phyloP scores from a whole-genome alignment of 805 yeast species.

The Hanseniaspora singularis region DNA sequence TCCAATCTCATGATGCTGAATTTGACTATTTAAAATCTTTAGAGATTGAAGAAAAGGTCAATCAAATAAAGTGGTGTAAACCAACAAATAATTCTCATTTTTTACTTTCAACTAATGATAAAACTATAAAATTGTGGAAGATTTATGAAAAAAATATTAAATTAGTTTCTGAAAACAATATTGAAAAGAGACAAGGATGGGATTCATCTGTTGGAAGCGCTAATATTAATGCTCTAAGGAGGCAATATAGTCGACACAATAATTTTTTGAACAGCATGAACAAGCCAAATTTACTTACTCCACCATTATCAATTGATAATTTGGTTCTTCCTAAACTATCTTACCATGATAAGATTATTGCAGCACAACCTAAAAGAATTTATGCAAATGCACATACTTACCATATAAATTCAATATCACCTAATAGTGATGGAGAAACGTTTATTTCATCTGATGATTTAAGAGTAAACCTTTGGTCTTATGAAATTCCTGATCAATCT shows the following conservation, averaged over 20 bases:
- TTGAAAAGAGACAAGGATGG: slow-evolving; percentile 35
- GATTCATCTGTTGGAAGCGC: slow-evolving; percentile 7
- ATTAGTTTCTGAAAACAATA: slow-evolving; percentile 83
- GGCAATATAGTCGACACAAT: slow-evolving; percentile 6
- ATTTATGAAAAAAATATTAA: slow-evolving; percentile 82
- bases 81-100: slow-evolving; percentile 84
- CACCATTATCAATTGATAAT: slow-evolving; percentile 20
- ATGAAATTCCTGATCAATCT: slow-evolving; percentile 85
- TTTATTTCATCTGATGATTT: slow-evolving; percentile 86
- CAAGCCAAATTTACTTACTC: too few species aligned
- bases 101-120: slow-evolving; percentile 84
- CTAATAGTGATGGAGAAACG: slow-evolving; percentile 93
- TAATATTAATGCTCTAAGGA: slow-evolving; percentile 16
- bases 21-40: slow-evolving; percentile 90
- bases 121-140: slow-evolving; percentile 97
- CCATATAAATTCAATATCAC: slow-evolving; percentile 90
- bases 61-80: slow-evolving; percentile 91
- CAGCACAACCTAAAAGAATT: slow-evolving; percentile 84
- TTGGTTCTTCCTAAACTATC: slow-evolving; percentile 78
- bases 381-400: slow-evolving; percentile 96
- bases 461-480: slow-evolving; percentile 90
- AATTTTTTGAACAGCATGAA: slow-evolving; percentile 20
- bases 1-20: slow-evolving; percentile 97
- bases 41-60: slow-evolving; percentile 96
- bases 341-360: slow-evolving; percentile 88